Evolutionary conservation across 23 red algal species (phyloP), one percentile per base, ranked within the genome.

Genomic region (Porphyridium purpureum): DNA sequence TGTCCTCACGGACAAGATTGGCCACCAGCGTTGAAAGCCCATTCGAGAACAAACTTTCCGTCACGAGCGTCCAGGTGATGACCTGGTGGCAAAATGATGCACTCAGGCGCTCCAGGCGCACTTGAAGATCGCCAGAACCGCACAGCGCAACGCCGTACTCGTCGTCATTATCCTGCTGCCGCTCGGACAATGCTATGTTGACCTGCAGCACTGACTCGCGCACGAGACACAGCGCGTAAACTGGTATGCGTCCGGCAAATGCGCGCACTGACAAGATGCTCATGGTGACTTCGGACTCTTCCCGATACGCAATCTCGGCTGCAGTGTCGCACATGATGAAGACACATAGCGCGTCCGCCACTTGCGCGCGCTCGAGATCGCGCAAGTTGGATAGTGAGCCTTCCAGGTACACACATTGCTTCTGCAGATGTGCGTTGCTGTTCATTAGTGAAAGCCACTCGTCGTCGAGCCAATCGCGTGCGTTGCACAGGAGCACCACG

Each of bases 11-110:
- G 33, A 68, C 60, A 23, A 82, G 55, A 58, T 82, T 82, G 33
- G 54, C 46, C 29, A 82, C 29, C 2, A 82, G 76, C 35, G 76
- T 82, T 9, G 76, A 82, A 7, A 82, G 30, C 24, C 76, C 76
- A 54, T 82, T 82, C 58, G 64, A 82, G 35, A 82, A 82, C 5
- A 82, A 54, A 55, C 72, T 82, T 41, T 82, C 65, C 56, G 76
- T 66, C 8, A 82, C 24, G 8, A 82, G 64, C 6, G 62, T 64
- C 65, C n/a, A n/a, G n/a, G n/a, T n/a, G n/a, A n/a, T n/a, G n/a
- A n/a, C n/a, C n/a, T n/a, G n/a, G n/a, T n/a, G n/a, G n/a, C n/a
- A n/a, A n/a, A n/a, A n/a, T n/a, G n/a, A n/a, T n/a, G n/a, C n/a
- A n/a, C n/a, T n/a, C n/a, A n/a, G n/a, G n/a, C n/a, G n/a, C n/a